Conservation (phyloP, 1,139 yeast species). For the Candida sp. region DNA sequence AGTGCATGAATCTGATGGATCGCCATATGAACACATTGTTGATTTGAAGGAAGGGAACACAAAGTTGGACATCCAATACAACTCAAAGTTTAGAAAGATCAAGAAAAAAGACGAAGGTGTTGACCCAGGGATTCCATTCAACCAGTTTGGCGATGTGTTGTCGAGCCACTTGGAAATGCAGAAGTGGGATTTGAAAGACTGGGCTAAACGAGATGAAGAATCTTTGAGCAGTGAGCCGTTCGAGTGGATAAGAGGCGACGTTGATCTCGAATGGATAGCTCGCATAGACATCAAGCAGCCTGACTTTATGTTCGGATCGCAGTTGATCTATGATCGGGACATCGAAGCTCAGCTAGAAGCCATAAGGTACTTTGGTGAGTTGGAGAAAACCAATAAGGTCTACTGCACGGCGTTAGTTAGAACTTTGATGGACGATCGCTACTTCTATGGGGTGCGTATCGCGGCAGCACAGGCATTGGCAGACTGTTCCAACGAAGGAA, state of each 20-base stretch:
- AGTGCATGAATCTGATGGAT: conserved; percentile 99
- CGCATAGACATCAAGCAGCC: conserved; percentile 83
- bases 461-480: conserved; percentile 89
- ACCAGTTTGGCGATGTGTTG: conserved; percentile 81
- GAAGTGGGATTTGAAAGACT: conserved; percentile 79
- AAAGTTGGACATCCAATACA: conserved; percentile 91
- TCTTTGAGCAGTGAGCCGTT: conserved; percentile 75
- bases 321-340: conserved; percentile 92
- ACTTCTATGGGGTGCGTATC: conserved; percentile 86
- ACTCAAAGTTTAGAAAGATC: conserved; percentile 84
- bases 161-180: conserved; percentile 60
- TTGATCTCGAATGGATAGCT: conserved; percentile 98
- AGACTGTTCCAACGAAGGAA: conserved; percentile 61
- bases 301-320: conserved; percentile 95
- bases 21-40: conserved; percentile 98
- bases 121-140: conserved; percentile 45
- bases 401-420: conserved; percentile 83
- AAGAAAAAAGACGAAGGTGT: conserved; percentile 59
- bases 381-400: conserved; percentile 58
- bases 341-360: conserved; percentile 96
- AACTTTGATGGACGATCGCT: conserved; percentile 83
- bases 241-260: conserved; percentile 97
- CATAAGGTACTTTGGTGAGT: conserved; percentile 68
- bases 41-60: conserved; percentile 86
- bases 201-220: conserved; percentile 76